These are phyloP conservation scores for Leccinum pallidistipes DNA, from an alignment of 1,284 basidiomycete species.

Conservation along the genomic window DNA sequence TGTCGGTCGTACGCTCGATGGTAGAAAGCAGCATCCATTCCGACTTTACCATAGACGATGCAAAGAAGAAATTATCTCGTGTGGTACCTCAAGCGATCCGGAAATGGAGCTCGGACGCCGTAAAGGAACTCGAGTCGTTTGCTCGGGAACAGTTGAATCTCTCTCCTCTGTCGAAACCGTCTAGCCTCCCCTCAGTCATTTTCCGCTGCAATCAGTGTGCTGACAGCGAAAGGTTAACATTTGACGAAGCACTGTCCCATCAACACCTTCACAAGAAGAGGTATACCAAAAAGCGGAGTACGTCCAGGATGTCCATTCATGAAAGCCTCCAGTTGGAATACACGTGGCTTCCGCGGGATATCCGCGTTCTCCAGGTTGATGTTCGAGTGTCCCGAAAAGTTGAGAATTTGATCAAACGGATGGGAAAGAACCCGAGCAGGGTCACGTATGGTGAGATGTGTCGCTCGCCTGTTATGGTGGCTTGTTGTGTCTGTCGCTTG, in stretches of 20 bases:
- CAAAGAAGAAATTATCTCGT: not conserved
- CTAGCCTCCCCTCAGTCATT: too few species aligned
- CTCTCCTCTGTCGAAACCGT: slow-evolving; percentile 3
- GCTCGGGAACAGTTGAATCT: slow-evolving; percentile 6
- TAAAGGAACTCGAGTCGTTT: slow-evolving; percentile 12
- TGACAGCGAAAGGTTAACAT: not conserved
- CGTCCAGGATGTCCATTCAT: not conserved
- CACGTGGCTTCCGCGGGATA: not conserved
- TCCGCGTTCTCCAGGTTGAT: slow-evolving; percentile 10
- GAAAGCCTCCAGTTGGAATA: not conserved
- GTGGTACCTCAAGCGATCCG: not conserved
- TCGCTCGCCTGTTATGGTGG: slow-evolving; percentile 11
- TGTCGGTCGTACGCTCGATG: slow-evolving; percentile 5
- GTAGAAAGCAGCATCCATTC: slow-evolving; percentile 1
- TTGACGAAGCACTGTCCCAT: slow-evolving; percentile 18
- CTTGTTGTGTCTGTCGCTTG: slow-evolving; percentile 12
- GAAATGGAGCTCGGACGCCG: slow-evolving; percentile 11
- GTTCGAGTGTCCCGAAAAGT: slow-evolving; percentile 5
- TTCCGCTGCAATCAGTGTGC: too few species aligned
- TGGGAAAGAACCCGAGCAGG: slow-evolving; percentile 11
- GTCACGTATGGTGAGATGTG: not conserved
- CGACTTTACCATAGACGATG: not conserved
- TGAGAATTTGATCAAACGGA: slow-evolving; percentile 14
- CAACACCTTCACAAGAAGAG: slow-evolving; percentile 5
- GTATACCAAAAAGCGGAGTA: too few species aligned